Evolutionary conservation across 2,329 filamentous ascomycete genomes (phyloP).

Genomic region (Pseudopyrenochaeta lycopersici): DNA sequence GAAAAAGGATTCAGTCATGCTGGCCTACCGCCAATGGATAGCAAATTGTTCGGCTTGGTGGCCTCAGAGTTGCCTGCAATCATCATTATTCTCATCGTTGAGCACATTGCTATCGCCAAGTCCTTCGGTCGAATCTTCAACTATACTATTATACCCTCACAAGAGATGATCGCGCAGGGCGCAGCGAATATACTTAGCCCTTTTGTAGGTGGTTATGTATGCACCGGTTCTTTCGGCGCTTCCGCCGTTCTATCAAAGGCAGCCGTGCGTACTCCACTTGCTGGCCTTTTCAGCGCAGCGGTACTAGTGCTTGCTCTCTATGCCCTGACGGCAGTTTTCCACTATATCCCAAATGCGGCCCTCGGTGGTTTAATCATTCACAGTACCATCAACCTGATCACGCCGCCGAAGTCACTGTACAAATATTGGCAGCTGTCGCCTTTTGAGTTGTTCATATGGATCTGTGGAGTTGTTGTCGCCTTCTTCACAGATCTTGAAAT

Average conservation of each 20-base stretch:
- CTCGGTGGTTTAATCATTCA: slow-evolving; percentile 91
- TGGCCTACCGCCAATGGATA: slow-evolving; percentile 72
- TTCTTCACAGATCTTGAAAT: slow-evolving; percentile 86
- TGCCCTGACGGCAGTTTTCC: slow-evolving; percentile 84
- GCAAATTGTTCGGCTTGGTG: slow-evolving; percentile 72
- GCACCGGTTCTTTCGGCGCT: slow-evolving; percentile 91
- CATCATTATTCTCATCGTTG: slow-evolving; percentile 88
- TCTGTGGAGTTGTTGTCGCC: slow-evolving; percentile 86
- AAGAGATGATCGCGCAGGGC: slow-evolving; percentile 92
- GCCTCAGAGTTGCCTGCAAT: slow-evolving; percentile 77
- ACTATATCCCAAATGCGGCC: slow-evolving; percentile 83
- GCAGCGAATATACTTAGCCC: slow-evolving; percentile 86
- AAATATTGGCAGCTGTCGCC: slow-evolving; percentile 93
- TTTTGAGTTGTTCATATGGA: slow-evolving; percentile 87
- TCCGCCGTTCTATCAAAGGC: slow-evolving; percentile 96
- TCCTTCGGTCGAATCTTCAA: slow-evolving; percentile 93
- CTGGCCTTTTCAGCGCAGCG: slow-evolving; percentile 82
- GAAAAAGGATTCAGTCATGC: slow-evolving; percentile 86
- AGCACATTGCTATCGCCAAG: slow-evolving; percentile 95
- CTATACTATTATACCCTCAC: slow-evolving; percentile 90
- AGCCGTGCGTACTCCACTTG: slow-evolving; percentile 86
- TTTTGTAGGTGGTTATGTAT: slow-evolving; percentile 87
- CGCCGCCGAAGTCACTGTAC: slow-evolving; percentile 85
- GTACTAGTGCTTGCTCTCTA: slow-evolving; percentile 89
- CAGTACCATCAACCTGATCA: slow-evolving; percentile 88